These are phyloP conservation scores for Lepiota venenata DNA, from an alignment of 768 basidiomycete genomes.

Conservation along the genomic window DNA sequence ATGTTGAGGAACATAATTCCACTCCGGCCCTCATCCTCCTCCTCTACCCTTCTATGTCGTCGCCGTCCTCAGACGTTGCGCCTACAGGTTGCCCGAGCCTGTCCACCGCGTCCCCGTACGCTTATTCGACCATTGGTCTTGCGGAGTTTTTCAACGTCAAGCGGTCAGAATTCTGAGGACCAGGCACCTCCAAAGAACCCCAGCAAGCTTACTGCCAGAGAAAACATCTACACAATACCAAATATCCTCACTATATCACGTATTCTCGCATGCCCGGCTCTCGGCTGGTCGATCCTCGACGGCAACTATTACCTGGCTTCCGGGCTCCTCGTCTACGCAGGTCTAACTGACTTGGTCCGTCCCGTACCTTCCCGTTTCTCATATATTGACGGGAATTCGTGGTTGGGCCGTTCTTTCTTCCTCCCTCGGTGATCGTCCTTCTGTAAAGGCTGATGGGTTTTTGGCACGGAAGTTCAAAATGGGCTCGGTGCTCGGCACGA, in stretches of 20 bases:
- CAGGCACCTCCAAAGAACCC: slow-evolving; percentile 16
- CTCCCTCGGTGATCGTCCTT: neutral
- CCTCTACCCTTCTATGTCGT: neutral
- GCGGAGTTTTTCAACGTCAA: slow-evolving; percentile 20
- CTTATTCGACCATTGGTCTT: neutral
- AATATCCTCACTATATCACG: slow-evolving; percentile 87
- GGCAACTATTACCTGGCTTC: slow-evolving; percentile 82
- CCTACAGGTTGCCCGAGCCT: too few species aligned
- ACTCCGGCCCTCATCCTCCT: neutral
- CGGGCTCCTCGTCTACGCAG: slow-evolving; percentile 82
- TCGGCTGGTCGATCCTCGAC: slow-evolving; percentile 88
- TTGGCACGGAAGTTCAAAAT: slow-evolving; percentile 85
- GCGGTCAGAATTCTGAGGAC: slow-evolving; percentile 12
- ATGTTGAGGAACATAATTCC: slow-evolving; percentile 1
- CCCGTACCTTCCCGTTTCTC: neutral
- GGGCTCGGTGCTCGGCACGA: slow-evolving; percentile 90
- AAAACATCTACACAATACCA: slow-evolving; percentile 94
- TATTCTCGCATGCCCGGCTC: slow-evolving; percentile 83
- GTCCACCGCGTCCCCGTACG: neutral
- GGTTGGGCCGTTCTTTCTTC: neutral
- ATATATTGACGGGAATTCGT: neutral
- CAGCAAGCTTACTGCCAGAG: slow-evolving; percentile 42
- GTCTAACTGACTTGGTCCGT: slow-evolving; percentile 88
- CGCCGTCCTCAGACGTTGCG: neutral
- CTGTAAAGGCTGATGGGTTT: slow-evolving; percentile 79